Base-by-base conservation (phyloP, 352 stramenopile species). In the Blastocystis sp. region DNA sequence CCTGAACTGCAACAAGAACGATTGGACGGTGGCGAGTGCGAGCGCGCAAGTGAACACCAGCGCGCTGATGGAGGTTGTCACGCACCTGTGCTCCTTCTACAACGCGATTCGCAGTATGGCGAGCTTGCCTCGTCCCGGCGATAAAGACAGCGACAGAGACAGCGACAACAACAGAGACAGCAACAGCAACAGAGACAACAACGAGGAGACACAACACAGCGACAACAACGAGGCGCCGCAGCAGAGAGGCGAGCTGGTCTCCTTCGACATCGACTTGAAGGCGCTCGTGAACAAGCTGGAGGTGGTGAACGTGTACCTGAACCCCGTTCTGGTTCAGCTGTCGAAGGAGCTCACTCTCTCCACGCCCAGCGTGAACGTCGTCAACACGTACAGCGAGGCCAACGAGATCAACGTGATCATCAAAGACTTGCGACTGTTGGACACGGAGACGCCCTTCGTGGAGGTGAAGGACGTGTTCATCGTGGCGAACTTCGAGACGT, bases 401-500 rank as follows among this genome's bases (percentile, higher is more conserved):
- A 16, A 55, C 6, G 45, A 55, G 45, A 6, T 55, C 6, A 55
- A 55, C 45, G 45, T 55, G 45, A 55, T 55, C 45, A 6, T 55
- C 6, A 55, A 55, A 16, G 45, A 55, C 45, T 55, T 55, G 6
- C 45, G 45, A 6, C 6, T 55, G 45, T 19, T 55, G 45, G 45
- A 55, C 45, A 16, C 9, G 45, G 45, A 6, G 45, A 6, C 9
- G 45, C 45, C 6, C 45, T 6, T 55, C 6, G 45, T 55, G 45
- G 45, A 55, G 16, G 45, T 55, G 45, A 55, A 55, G 45, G 45
- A 55, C 45, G 45, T 55, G 45, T 16, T 55, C 45, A 55, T 55
- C 6, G 45, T 16, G 45, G 45, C 16, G 45, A 39, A 85, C 61
- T 69, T 66, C n/a, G 61, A 41, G n/a, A 39, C 59, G 41, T 81